Base-by-base conservation (phyloP, 2,329 filamentous ascomycete genomes). In the Aotearoamyces nothofagi region DNA sequence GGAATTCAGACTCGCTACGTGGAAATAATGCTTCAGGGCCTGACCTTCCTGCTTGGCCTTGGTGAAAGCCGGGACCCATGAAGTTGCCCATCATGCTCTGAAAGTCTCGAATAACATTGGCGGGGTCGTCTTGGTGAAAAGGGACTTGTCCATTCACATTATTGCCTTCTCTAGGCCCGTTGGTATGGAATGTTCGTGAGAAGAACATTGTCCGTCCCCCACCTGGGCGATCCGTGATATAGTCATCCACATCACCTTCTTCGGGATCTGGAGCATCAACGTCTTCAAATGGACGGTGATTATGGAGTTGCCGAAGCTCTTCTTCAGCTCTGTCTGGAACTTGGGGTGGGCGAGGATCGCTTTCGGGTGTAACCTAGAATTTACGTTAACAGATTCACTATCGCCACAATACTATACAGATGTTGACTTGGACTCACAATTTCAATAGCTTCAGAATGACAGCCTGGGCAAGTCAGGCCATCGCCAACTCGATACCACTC, bases 401-500 rank as follows among this genome's bases (percentile, higher is more conserved):
- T n/a, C n/a, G n/a, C n/a, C n/a, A n/a, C n/a, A n/a, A n/a, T n/a
- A n/a, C n/a, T n/a, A n/a, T n/a, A n/a, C n/a, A n/a, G n/a, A 14
- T 9, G 13, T 6, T 4, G 13, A 17, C 5, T 5, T 15, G 24
- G 13, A 61, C 77, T 47, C 60, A 92, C 86, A 43, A 96, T 83
- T 56, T 98, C 86, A 10, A 73, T 82, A 40, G 82, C 75, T 12
- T 92, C 82, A 20, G 73, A 72, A 4, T 63, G 50, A 49, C 90
- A 98, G n/a, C 58, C 53, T 10, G 84, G 83, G 48, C 90, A 98
- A 10, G 56, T 58, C 37, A 92, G 55, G 15, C 66, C 74, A 39
- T 66, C 61, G 38, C 78, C 66, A 34, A 81, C 69, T 34, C 70
- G 62, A 45, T 78, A 81, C 83, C 84, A 96, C 51, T 93, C 78